phyloP scores from a whole-genome alignment of 441 rosid genomes.

The Gossypium gossypioides region DNA sequence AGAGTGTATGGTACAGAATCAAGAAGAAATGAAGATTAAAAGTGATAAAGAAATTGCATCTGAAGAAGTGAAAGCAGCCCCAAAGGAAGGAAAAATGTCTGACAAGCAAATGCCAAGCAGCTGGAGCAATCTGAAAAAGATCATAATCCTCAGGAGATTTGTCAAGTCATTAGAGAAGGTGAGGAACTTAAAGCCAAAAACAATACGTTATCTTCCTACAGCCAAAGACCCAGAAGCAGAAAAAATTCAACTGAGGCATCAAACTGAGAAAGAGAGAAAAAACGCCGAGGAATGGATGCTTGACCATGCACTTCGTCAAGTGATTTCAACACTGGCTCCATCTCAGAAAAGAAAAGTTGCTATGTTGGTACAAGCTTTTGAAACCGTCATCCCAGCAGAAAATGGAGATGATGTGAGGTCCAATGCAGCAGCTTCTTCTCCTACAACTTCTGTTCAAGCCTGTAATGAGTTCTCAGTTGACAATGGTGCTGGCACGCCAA shows the following conservation, averaged over 20 bases:
- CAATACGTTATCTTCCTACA: constrained; percentile 22
- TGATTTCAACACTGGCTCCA: constrained; percentile 61
- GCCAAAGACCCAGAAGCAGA: constrained; percentile 36
- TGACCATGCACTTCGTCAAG: constrained; percentile 83
- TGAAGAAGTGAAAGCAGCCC: constrained; percentile 24
- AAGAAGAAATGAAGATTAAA: constrained; percentile 12
- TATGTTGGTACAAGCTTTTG: constrained; percentile 81
- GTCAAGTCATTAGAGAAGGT: constrained; percentile 68
- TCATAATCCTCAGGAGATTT: constrained; percentile 60
- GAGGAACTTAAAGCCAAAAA: constrained; percentile 40
- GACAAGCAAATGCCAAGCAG: constrained; percentile 38
- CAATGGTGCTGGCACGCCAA: constrained; percentile 1
- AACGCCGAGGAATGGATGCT: constrained; percentile 86
- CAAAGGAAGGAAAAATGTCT: constrained; percentile 22
- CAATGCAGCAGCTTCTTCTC: constrained; percentile 21
- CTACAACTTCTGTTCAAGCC: constrained; percentile 19
- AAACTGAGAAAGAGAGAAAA: constrained; percentile 47
- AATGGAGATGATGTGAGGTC: constrained; percentile 7
- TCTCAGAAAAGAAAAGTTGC: constrained; percentile 76
- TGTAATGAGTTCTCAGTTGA: constrained; percentile 4
- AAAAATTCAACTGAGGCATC: constrained; percentile 43
- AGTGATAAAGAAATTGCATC: constrained; percentile 1
- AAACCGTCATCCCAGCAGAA: constrained; percentile 45
- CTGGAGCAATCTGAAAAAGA: constrained; percentile 75
- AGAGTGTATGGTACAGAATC: constrained; percentile 10